Base-by-base conservation (phyloP, 1,284 basidiomycete genomes). In the Marasmius tenuissimus region DNA sequence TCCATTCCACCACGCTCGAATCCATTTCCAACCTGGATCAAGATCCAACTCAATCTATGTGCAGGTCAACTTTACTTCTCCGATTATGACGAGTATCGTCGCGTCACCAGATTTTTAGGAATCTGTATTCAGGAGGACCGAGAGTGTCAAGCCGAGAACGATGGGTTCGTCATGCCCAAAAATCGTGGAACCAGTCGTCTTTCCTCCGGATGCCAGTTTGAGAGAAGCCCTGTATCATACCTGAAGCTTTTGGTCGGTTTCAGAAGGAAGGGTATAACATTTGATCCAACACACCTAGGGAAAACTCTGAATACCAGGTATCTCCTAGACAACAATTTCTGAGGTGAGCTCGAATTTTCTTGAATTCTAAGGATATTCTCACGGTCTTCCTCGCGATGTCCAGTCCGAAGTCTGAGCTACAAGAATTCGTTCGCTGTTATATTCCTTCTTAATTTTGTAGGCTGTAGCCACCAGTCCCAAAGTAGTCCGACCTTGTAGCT, bases 21-120 rank as follows among this genome's bases (percentile, higher is more conserved):
- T 11, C 39, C 58, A 14, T 70, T 68, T 64, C 45, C 14, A 50
- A 69, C 4, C 60, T 72, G 1, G 50, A 65, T 33, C 8, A 55
- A 18, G 57, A 67, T 70, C 37, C 76, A 81, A 60, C 68, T 84
- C 27, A 77, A 78, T 58, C 62, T 83, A 22, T 82, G 75, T 56
- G 71, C 81, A 10, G 83, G 77, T 20, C 79, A 81, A 60, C 72
- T 82, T 5, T 82, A 77, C 62, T 66, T 81, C 9, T 63, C 67
- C 14, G 64, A 73, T 45, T 69, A 72, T 39, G 66, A 62, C 7
- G 67, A 71, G 2, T 83, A 81, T 56, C 52, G 66, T 20, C 61
- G 63, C 0, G 37, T 79, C 9, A 77, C 76, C 59, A 63, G 64
- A 2, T 73, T 79, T 60, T 68, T 82, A 11, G 79, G 79, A 1